Conservation (phyloP, 805 yeast species). For the Ogataea neopini region DNA sequence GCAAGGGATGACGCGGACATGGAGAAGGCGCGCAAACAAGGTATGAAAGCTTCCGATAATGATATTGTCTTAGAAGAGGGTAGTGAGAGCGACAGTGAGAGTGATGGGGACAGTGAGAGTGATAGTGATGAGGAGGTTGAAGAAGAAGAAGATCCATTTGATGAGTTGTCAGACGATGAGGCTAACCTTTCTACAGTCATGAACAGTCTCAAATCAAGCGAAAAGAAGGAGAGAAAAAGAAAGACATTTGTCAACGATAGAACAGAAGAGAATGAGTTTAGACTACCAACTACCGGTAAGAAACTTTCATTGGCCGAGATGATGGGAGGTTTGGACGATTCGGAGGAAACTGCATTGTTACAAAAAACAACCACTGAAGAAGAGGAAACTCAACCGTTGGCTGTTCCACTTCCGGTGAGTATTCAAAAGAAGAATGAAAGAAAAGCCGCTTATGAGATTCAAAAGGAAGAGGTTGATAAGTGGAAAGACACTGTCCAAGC, state of each 20-base stretch:
- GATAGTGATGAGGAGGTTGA: constrained; percentile 27
- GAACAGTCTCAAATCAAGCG: constrained; percentile 38
- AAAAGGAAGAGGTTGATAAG: constrained; percentile 80
- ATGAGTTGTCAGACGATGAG: constrained; percentile 27
- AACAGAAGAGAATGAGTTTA: constrained; percentile 67
- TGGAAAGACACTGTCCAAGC: constrained; percentile 85
- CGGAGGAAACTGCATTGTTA: constrained; percentile 51
- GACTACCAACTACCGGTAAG: constrained; percentile 59
- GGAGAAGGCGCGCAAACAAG: constrained; percentile 26
- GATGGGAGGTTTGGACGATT: constrained; percentile 63
- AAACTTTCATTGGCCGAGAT: constrained; percentile 71
- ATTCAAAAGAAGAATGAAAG: constrained; percentile 85
- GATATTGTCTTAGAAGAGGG: constrained; percentile 33
- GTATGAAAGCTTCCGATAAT: constrained; percentile 25
- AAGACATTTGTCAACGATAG: constrained; percentile 52
- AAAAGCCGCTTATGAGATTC: constrained; percentile 84
- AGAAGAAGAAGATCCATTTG: constrained; percentile 29
- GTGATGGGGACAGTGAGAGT: constrained; percentile 25
- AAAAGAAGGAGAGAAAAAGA: constrained; percentile 35
- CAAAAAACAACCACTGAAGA: constrained; percentile 25
- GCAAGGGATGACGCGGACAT: constrained; percentile 67
- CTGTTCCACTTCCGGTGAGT: constrained; percentile 83
- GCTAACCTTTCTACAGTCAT: constrained; percentile 51
- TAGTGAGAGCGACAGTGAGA: constrained; percentile 20
- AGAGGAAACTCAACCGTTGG: constrained; percentile 46